A percentile compares a stretch with the other conserved stretches of the same genome.
Evolutionary conservation across 225 moss, liverwort and hornwort genomes (phyloP).

Genomic region (Pleurozium schreberi): DNA sequence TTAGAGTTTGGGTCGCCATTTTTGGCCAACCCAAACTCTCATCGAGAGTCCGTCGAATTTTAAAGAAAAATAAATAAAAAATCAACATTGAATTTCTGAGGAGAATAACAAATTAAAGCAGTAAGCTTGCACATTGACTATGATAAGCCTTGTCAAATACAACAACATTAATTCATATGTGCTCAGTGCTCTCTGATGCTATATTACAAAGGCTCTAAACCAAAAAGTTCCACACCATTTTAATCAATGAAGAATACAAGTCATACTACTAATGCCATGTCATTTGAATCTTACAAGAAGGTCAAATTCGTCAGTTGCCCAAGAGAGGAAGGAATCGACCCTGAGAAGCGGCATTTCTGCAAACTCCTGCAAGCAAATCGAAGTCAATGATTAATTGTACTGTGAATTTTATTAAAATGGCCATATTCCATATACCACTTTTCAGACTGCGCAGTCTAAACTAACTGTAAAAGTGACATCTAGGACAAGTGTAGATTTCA

Average conservation of each 20-base stretch:
- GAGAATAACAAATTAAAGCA: not conserved
- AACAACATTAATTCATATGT: too few species aligned
- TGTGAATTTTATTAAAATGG: too few species aligned
- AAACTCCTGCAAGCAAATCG: constrained; percentile 22
- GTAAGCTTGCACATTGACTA: not conserved
- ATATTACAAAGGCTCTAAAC: not conserved
- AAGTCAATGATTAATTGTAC: not conserved
- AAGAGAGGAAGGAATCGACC: constrained; percentile 12
- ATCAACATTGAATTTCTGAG: not conserved
- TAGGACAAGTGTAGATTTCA: too few species aligned
- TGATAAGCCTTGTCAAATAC: not conserved
- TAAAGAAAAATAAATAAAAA: too few species aligned
- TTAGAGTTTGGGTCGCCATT: too few species aligned
- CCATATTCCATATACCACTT: too few species aligned
- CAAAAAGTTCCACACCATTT: not conserved
- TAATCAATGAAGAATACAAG: not conserved
- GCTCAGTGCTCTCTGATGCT: not conserved
- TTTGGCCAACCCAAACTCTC: too few species aligned
- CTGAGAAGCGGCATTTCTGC: constrained; percentile 11
- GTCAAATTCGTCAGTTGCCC: constrained; percentile 12
- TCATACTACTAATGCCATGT: not conserved
- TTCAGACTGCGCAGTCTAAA: too few species aligned
- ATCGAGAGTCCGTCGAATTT: too few species aligned
- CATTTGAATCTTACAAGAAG: constrained; percentile 18
- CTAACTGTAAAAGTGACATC: too few species aligned